phyloP scores from a whole-genome alignment of 208 protist genomes.

The Naegleria lovaniensis region DNA sequence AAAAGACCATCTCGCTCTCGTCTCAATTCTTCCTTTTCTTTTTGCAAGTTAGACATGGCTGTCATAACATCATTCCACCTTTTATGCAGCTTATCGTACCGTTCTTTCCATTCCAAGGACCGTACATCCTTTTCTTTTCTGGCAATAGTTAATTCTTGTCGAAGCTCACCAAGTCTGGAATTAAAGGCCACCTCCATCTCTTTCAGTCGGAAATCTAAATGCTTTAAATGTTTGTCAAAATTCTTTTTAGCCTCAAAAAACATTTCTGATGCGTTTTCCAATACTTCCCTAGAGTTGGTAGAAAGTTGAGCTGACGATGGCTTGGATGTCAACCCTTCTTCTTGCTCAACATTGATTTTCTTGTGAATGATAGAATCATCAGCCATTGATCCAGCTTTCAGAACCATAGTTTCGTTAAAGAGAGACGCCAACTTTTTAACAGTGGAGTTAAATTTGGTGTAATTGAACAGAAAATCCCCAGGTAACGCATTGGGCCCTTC shows the following conservation, averaged over 20 bases:
- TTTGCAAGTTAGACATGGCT: not conserved
- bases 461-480: not conserved
- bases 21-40: slow-evolving; percentile 24
- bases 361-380: not conserved
- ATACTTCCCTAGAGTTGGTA: not conserved
- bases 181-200: not conserved
- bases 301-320: too few relatives aligned
- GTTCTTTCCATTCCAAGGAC: not conserved
- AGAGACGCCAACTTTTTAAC: not conserved
- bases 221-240: not conserved
- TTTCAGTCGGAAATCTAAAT: not conserved
- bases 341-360: not conserved
- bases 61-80: not conserved
- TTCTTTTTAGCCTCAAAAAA: not conserved
- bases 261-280: not conserved
- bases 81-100: slow-evolving; percentile 14
- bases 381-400: not conserved
- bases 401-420: not conserved
- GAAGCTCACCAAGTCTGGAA: not conserved
- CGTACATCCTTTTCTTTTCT: not conserved
- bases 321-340: too few relatives aligned
- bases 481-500: not conserved
- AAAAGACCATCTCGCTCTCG: not conserved
- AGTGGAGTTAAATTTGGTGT: not conserved
- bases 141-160: not conserved